These are phyloP conservation scores for Wakefieldia striispora DNA, from an alignment of 768 basidiomycete genomes.

Conservation along the genomic window DNA sequence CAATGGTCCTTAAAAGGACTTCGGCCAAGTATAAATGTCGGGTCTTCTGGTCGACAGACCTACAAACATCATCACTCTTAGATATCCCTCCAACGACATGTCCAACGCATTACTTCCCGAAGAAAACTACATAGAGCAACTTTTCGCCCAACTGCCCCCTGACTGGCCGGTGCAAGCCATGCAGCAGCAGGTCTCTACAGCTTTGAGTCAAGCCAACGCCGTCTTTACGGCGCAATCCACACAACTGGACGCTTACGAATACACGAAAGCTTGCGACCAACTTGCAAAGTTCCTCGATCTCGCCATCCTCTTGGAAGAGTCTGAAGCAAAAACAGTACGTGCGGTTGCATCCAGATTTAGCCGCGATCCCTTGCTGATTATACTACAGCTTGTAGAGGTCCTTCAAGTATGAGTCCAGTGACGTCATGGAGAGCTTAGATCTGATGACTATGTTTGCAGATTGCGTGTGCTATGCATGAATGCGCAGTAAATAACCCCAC, in stretches of 20 bases:
- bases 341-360: background rate
- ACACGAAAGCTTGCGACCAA: constrained; percentile 6
- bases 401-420: constrained; percentile 16
- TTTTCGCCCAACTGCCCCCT: background rate
- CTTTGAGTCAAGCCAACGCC: constrained; percentile 9
- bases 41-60: background rate
- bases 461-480: constrained; percentile 24
- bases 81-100: constrained; percentile 3
- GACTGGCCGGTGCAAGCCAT: background rate
- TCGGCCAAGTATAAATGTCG: constrained; percentile 8
- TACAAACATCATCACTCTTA: background rate
- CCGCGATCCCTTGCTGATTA: constrained; percentile 1
- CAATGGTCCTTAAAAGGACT: background rate
- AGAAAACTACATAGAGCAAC: no score
- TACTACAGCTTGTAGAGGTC: constrained; percentile 13
- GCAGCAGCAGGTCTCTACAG: background rate
- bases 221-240: constrained; percentile 16
- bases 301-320: background rate
- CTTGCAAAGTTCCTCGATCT: constrained; percentile 11
- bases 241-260: constrained; percentile 10
- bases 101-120: background rate
- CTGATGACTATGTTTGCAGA: no score
- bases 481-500: constrained; percentile 13
- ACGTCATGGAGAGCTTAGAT: background rate
- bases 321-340: constrained; percentile 16